Evolutionary conservation across 2,329 filamentous ascomycete species (phyloP).

Genomic region (Trichoderma afroharzianum): DNA sequence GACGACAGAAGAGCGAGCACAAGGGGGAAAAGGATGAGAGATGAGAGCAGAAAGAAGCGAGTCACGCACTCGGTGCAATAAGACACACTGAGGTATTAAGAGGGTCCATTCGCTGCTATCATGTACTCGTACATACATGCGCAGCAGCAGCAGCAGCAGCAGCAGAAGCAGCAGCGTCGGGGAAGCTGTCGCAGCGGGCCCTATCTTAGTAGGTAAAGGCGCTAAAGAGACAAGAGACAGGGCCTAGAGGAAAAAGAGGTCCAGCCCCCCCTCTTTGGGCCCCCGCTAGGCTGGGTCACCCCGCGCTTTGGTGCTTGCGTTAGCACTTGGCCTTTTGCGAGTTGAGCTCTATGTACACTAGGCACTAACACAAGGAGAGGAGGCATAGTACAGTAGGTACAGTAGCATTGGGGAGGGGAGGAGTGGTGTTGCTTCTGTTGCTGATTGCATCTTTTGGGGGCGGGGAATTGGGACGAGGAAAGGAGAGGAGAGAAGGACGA

Average conservation of each 20-base stretch:
- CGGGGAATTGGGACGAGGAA: background rate
- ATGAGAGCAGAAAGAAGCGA: background rate
- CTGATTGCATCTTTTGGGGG: background rate
- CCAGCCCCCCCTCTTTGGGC: background rate
- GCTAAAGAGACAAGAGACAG: background rate
- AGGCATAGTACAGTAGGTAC: background rate
- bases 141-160: no score
- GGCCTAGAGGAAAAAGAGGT: background rate
- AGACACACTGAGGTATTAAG: conserved; percentile 6
- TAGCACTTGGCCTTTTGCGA: background rate
- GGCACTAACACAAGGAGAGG: background rate
- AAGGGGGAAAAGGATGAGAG: background rate
- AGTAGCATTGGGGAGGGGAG: background rate
- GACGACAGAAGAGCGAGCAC: background rate
- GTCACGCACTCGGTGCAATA: background rate
- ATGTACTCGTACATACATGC: background rate
- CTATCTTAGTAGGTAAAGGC: conserved; percentile 1
- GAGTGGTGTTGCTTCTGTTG: background rate
- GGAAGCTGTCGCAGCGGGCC: conserved; percentile 10
- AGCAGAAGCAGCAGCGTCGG: background rate
- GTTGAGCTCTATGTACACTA: background rate
- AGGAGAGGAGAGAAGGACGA: background rate
- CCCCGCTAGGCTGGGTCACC: conserved; percentile 3
- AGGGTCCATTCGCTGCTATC: background rate
- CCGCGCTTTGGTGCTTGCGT: conserved; percentile 6